Conservation (phyloP, 1,284 basidiomycete genomes). For the Cutaneotrichosporon cyanovorans region DNA sequence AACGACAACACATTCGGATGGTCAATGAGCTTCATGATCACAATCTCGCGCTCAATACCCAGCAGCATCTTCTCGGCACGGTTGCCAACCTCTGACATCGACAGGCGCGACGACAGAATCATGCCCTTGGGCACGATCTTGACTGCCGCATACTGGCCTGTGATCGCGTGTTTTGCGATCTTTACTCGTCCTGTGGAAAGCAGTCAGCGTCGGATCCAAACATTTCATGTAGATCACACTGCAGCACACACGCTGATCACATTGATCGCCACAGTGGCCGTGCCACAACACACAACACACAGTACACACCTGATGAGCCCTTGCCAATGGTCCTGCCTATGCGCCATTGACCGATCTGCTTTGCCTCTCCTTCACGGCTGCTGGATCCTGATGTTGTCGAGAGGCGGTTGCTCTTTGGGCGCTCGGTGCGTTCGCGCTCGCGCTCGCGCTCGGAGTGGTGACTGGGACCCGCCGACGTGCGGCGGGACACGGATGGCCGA, state of each 20-base stretch:
- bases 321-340: slow-evolving; percentile 85
- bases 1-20: slow-evolving; percentile 92
- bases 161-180: slow-evolving; percentile 78
- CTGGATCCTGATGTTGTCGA: slow-evolving; percentile 13
- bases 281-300: too few species aligned
- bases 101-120: slow-evolving; percentile 61
- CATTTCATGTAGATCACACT: too few species aligned
- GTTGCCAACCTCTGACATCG: slow-evolving; percentile 56
- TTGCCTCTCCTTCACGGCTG: slow-evolving; percentile 39
- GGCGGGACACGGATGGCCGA: slow-evolving; percentile 5
- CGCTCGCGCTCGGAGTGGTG: neutral
- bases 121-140: slow-evolving; percentile 92
- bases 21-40: slow-evolving; percentile 98
- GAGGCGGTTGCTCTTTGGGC: slow-evolving; percentile 9
- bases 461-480: slow-evolving; percentile 5
- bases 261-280: too few species aligned
- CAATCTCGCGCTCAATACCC: slow-evolving; percentile 91
- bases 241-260: too few species aligned
- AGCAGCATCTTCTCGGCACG: slow-evolving; percentile 73
- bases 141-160: slow-evolving; percentile 85
- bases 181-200: slow-evolving; percentile 68
- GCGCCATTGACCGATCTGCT: slow-evolving; percentile 78
- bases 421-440: neutral
- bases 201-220: neutral
- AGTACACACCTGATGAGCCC: slow-evolving; percentile 71